Base-by-base conservation (phyloP, 768 basidiomycete species). In the Phylloporus scabripes region DNA sequence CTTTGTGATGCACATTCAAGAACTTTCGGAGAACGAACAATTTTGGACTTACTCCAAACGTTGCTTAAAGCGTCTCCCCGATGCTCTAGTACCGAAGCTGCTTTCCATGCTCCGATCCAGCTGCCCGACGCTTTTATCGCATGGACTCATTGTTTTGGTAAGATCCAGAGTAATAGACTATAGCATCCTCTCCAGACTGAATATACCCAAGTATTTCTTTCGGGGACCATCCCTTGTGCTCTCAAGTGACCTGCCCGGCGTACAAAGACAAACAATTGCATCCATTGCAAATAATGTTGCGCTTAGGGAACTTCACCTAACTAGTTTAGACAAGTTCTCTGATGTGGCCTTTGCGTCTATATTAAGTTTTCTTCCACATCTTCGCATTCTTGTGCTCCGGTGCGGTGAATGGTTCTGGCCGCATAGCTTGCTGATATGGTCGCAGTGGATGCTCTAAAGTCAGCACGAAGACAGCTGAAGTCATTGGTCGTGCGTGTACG, bases 391-490 rank as follows among this genome's bases (percentile, higher is more conserved):
- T 12, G 70, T 75, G 17, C 70, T 87, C 51, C 70, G 81, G 85
- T 85, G 68, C 61, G 60, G 40, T 48, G 8, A 29, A 56, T 15
- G 18, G 8, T 48, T 41, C 4, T 42, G 15, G 18, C n/a, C 28
- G 21, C 37, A 41, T 51, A 36, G 54, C 50, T 40, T 51, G 42
- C 60, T 66, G 29, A 53, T 43, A 46, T 7, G 45, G 28, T 34
- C 48, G 24, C 58, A 87, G 85, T 4, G 81, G 79, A 20, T 85
- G 82, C 59, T 69, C 74, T 9, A 80, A 79, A 59, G 83, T 79
- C 10, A 75, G 77, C 6, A 50, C 71, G 4, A 70, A 74, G 54
- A 78, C 82, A 1, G 65, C 74, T 31, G 64, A 71, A 11, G 75
- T 72, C 3, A 66, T 70, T 5, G 73, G 74, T 9, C 61, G 63